Evolutionary conservation across 106 monocot species (phyloP).

Genomic region (Acorus gramineus): DNA sequence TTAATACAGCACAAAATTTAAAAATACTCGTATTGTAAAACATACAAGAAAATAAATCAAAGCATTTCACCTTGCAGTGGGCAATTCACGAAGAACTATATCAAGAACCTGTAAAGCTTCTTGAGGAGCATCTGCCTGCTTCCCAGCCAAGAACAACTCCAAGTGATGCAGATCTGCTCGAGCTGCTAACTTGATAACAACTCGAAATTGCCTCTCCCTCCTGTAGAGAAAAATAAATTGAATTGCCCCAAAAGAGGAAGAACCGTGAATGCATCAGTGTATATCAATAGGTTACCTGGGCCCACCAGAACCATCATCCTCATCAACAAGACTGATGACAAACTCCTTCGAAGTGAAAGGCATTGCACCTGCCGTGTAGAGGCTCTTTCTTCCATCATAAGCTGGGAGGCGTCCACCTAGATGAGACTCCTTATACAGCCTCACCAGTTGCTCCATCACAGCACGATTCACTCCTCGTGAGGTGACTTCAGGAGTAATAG

Average conservation of each 20-base stretch:
- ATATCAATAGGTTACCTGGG: slow-evolving; percentile 22
- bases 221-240: background rate
- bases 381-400: too few relatives aligned
- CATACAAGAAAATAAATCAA: background rate
- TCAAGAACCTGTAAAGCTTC: slow-evolving; percentile 57
- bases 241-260: too few relatives aligned
- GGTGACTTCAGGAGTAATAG: slow-evolving; percentile 71
- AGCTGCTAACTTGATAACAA: slow-evolving; percentile 36
- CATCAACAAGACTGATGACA: slow-evolving; percentile 57
- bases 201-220: slow-evolving; percentile 24
- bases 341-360: slow-evolving; percentile 56
- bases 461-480: slow-evolving; percentile 25
- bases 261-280: too few relatives aligned
- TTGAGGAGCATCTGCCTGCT: slow-evolving; percentile 29
- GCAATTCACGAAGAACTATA: slow-evolving; percentile 37
- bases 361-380: too few relatives aligned
- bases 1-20: too few relatives aligned
- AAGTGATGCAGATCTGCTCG: slow-evolving; percentile 30
- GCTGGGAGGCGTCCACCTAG: too few relatives aligned
- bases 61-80: slow-evolving; percentile 16
- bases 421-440: too few relatives aligned
- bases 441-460: too few relatives aligned
- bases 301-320: slow-evolving; percentile 42
- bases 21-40: too few relatives aligned
- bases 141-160: slow-evolving; percentile 25